Base-by-base conservation (phyloP, 805 yeast species). In the Wickerhamiella sergipiensis region DNA sequence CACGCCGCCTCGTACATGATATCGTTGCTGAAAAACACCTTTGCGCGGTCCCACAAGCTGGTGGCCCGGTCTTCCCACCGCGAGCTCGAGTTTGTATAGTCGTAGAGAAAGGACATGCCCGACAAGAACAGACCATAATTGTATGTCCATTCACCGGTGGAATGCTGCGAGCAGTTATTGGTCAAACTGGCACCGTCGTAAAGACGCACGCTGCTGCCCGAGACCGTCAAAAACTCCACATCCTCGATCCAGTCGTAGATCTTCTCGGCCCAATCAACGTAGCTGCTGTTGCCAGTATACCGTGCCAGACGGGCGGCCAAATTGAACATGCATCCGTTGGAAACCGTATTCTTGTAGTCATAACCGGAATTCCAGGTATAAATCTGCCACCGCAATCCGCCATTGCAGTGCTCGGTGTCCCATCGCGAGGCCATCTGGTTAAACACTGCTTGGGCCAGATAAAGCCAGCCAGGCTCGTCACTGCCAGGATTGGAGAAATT, bases 301-400 rank as follows among this genome's bases (percentile, higher is more conserved):
- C 94, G 75, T 2, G 89, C 90, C 57, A 86, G 74, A 56, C 95
- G 75, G 2, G 95, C 92, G 22, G 86, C 89, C 43, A 86, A 68
- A 57, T 82, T 80, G 74, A 87, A 85, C 49, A 87, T 67, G 57
- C 85, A 78, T 2, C 94, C 94, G 64, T 85, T 86, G n/a, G 92
- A 76, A 57, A 86, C 84, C n/a, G 89, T 69, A 68, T 87, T 87
- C 65, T 86, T 86, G 68, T 86, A 86, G 64, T 83, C 80, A 65
- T 85, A 86, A 54, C 95, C 95, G 7, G 85, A 72, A 65, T 87
- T 87, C 87, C 88, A 86, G 49, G 82, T 75, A 68, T 83, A 87
- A 57, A 86, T 87, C 71, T 86, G 95, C 95, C 95, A 86, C 68
- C 95, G 77, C 52, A 86, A 71, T 1, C 95, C 95, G 48, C 95